Evolutionary conservation across 1,284 basidiomycete species (phyloP), one percentile per base, ranked within the genome.

Genomic region (Anthracocystis setariae): DNA sequence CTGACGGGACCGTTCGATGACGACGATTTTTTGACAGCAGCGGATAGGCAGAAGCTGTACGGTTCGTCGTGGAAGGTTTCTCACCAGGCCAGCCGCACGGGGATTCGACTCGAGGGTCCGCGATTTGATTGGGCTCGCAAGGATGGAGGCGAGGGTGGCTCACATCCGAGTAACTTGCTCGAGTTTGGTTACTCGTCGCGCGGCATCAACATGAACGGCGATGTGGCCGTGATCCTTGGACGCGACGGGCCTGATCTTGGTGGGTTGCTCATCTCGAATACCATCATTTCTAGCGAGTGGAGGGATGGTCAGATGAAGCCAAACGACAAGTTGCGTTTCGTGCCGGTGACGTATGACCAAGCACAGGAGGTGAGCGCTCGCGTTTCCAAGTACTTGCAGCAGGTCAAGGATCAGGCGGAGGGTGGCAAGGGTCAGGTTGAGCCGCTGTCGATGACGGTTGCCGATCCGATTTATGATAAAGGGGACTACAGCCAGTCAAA

Each of bases 81-180:
- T 4, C 58, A 67, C 42, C 75, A 81, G 32, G 79, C 83, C 8
- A 83, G 79, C 39, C 77, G 84, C 24, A 78, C 78, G 0, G 84
- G 84, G 2, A 78, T 83, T 21, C 83, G 82, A 15, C 76, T 84
- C 18, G 79, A 82, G 20, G 54, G 57, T 23, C 35, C 42, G n/a
- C 44, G 48, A 2, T 48, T 50, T 39, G 23, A 83, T 9, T 91
- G 89, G 88, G 86, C 89, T 0, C 85, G 89, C 37, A 65, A 78
- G 17, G 87, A 85, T 50, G 90, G 90, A 15, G 89, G 89, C 0
- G 87, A 90, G 75, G 90, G 90, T 8, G 90, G 90, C 0, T 87
- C 88, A 12, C 90, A 91, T 79, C 89, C 90, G 0, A 88, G 87
- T 38, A 91, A 91, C 73, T 88, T 90, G 46, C 85, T 90, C 20